Evolutionary conservation across 257 asterid genomes (phyloP), one percentile per base, ranked within the genome.

Genomic region (Euphrasia confusa): DNA sequence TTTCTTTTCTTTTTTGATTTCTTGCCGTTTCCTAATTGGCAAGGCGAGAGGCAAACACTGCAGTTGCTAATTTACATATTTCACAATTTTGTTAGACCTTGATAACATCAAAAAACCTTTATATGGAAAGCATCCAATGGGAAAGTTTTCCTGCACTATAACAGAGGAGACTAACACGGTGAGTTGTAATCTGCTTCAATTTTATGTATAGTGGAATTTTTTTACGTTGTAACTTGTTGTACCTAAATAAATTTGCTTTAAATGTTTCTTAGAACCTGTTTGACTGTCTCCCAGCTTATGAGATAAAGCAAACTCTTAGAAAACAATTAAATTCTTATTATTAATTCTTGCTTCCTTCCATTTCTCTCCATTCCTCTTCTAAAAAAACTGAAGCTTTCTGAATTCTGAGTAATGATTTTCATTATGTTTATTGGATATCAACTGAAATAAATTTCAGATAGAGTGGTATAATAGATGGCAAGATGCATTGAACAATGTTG

Each of bases 91-190:
- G 53, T 60, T 80, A 93, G 99, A 86, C 66, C 95, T 93, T 58
- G 97, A 85, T 32, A 89, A 87, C 67, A 83, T 85, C 70, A 85
- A 79, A 73, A 75, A 83, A 54, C 99, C 99, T 64, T 74, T 87
- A 74, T 89, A 93, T 55, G 89, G 82, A 50, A 93, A 93, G 80
- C 99, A 89, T 79, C 97, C 99, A 5, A 93, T 93, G 99, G 79
- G 94, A 59, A 93, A 93, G 82, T 93, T 87, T 81, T 89, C 97
- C 57, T 89, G 97, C 97, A 93, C 94, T 64, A 54, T 81, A 70
- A 82, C 82, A 2, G 99, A 87, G 70, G 99, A 89, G 68, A 77
- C 86, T 0, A 94, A 89, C 74, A 93, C 99, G 84, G 99, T 93
- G 56, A 24, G 90, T 76, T 61, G 9, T 59, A 21, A 64, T 61